Percentiles rank a stretch among this genome's conserved stretches.
phyloP scores from a whole-genome alignment of 2,329 filamentous ascomycete species.

The Alternaria ethzedia region DNA sequence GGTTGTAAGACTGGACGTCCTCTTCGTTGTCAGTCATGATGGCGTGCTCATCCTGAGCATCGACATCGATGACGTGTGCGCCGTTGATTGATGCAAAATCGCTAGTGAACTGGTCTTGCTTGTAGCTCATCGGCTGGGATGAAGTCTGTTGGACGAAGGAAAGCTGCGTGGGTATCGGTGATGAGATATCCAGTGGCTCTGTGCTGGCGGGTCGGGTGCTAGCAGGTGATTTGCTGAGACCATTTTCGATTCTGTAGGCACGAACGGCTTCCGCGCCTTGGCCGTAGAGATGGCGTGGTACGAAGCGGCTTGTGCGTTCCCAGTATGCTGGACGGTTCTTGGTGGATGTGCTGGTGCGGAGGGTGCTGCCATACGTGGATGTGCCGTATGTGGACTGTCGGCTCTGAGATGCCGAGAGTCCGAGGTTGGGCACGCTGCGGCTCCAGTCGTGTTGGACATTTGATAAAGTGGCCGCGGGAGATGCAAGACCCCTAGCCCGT shows the following conservation, averaged over 20 bases:
- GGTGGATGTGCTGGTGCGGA: slow-evolving; percentile 12
- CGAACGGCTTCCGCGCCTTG: slow-evolving; percentile 40
- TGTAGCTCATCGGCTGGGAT: slow-evolving; percentile 8
- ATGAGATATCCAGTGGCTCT: slow-evolving; percentile 30
- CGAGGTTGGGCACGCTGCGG: slow-evolving; percentile 34
- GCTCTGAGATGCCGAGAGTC: slow-evolving; percentile 17
- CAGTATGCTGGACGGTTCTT: slow-evolving; percentile 39
- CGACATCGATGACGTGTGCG: slow-evolving; percentile 14
- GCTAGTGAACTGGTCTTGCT: slow-evolving; percentile 14
- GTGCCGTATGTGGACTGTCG: slow-evolving; percentile 19
- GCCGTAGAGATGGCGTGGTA: slow-evolving; percentile 45
- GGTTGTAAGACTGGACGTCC: slow-evolving; percentile 11
- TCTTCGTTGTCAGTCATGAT: slow-evolving; percentile 17
- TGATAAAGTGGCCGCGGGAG: slow-evolving; percentile 7
- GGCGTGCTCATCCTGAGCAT: slow-evolving; percentile 15
- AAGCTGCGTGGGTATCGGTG: slow-evolving; percentile 30
- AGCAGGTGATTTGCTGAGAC: slow-evolving; percentile 21
- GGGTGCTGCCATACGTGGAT: slow-evolving; percentile 23
- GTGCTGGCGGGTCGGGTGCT: slow-evolving; percentile 20
- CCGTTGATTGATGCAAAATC: slow-evolving; percentile 14
- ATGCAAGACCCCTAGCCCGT: slow-evolving; percentile 21
- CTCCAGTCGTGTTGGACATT: slow-evolving; percentile 31
- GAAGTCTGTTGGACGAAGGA: slow-evolving; percentile 22
- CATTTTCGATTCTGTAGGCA: slow-evolving; percentile 30
- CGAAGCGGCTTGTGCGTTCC: slow-evolving; percentile 41